A percentile compares a stretch with the other conserved stretches of the same genome.
Evolutionary conservation across 2,329 filamentous ascomycete species (phyloP).

Genomic region (Fusarium sp.): DNA sequence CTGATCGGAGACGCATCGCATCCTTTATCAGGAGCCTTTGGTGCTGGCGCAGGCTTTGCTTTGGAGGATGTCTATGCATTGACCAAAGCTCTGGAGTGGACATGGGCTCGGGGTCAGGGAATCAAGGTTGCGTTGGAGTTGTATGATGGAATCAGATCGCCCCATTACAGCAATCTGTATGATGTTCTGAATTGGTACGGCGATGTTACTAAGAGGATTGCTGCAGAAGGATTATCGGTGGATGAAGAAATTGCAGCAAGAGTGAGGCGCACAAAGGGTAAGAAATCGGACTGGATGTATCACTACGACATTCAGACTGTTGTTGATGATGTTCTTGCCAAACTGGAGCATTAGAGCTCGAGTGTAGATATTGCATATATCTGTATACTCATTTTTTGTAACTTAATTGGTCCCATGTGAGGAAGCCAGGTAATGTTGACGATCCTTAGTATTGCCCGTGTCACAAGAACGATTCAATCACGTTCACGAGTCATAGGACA

Average conservation of each 20-base stretch:
- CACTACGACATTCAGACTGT: constrained; percentile 45
- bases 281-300: constrained; percentile 48
- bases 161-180: constrained; percentile 49
- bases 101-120: constrained; percentile 30
- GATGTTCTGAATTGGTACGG: constrained; percentile 46
- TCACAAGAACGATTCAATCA: constrained; percentile 22
- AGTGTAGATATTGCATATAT: background rate
- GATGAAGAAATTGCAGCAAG: constrained; percentile 48
- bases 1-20: constrained; percentile 69
- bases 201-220: constrained; percentile 26
- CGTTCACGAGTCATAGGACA: constrained; percentile 14
- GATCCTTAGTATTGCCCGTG: background rate
- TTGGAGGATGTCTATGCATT: constrained; percentile 52
- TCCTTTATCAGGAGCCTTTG: constrained; percentile 62
- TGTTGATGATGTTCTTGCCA: constrained; percentile 24
- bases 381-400: background rate
- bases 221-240: constrained; percentile 29
- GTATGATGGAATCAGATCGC: constrained; percentile 49
- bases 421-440: background rate
- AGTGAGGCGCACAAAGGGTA: constrained; percentile 38
- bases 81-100: constrained; percentile 45
- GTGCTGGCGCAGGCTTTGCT: constrained; percentile 56
- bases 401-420: background rate
- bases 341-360: constrained; percentile 3
- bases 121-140: constrained; percentile 44